phyloP scores from a whole-genome alignment of 805 yeast genomes.

The Hanseniaspora lachancei region DNA sequence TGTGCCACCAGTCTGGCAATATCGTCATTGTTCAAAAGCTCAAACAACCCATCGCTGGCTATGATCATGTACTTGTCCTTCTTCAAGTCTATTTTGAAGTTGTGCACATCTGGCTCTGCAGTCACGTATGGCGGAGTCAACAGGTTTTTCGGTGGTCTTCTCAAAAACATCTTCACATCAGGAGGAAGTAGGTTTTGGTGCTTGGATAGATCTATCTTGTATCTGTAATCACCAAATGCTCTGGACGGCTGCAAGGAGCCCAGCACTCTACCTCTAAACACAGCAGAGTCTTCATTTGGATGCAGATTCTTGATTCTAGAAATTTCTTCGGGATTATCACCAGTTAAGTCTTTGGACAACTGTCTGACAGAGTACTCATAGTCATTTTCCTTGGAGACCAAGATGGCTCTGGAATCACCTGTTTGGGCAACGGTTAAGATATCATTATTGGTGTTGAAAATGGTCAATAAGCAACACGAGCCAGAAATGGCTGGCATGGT shows the following conservation, averaged over 20 bases:
- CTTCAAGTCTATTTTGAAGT: slow-evolving; percentile 57
- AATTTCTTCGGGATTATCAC: slow-evolving; percentile 78
- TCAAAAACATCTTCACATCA: slow-evolving; percentile 68
- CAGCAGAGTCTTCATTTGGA: slow-evolving; percentile 70
- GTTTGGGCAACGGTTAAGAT: slow-evolving; percentile 81
- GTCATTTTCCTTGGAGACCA: slow-evolving; percentile 17
- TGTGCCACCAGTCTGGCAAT: slow-evolving; percentile 82
- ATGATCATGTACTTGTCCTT: slow-evolving; percentile 76
- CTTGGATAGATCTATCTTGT: slow-evolving; percentile 55
- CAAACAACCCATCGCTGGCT: slow-evolving; percentile 91
- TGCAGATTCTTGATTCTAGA: slow-evolving; percentile 73
- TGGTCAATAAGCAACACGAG: slow-evolving; percentile 78
- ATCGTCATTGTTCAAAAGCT: slow-evolving; percentile 81
- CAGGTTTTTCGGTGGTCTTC: slow-evolving; percentile 56
- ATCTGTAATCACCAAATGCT: slow-evolving; percentile 94
- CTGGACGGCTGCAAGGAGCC: slow-evolving; percentile 92
- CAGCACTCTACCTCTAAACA: slow-evolving; percentile 75
- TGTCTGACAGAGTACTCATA: slow-evolving; percentile 74
- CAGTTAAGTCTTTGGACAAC: slow-evolving; percentile 84
- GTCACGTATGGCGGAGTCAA: slow-evolving; percentile 94
- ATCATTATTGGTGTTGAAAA: slow-evolving; percentile 65
- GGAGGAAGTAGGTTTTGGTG: slow-evolving; percentile 50
- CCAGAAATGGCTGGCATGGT: slow-evolving; percentile 93
- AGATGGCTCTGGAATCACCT: slow-evolving; percentile 87
- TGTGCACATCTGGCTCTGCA: slow-evolving; percentile 84